Percentiles rank a stretch among this genome's conserved stretches.
Conservation (phyloP, 2,329 filamentous ascomycete genomes). For the Westerdykella ornata region DNA sequence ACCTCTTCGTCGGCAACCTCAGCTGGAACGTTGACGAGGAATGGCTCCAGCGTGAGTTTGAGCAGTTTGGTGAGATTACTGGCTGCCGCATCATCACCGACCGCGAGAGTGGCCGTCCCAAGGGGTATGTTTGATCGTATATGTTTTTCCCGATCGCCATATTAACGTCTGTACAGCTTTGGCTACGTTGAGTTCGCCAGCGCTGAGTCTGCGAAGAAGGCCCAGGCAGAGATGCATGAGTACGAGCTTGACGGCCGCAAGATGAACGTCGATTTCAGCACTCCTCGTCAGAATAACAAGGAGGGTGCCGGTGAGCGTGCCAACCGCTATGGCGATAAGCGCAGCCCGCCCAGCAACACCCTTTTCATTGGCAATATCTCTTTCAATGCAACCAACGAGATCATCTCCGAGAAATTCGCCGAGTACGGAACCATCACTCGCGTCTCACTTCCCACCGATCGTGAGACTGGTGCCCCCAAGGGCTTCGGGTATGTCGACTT, state of each 20-base stretch:
- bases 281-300: constrained; percentile 54
- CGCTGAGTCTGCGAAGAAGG: constrained; percentile 61
- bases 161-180: constrained; percentile 49
- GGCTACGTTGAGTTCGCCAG: constrained; percentile 84
- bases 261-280: constrained; percentile 74
- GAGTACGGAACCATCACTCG: constrained; percentile 65
- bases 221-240: constrained; percentile 68
- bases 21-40: constrained; percentile 88
- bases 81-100: constrained; percentile 78
- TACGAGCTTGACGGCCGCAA: constrained; percentile 65
- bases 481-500: constrained; percentile 91
- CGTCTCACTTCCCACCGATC: constrained; percentile 82
- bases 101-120: constrained; percentile 71
- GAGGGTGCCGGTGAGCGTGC: constrained; percentile 48
- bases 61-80: constrained; percentile 65
- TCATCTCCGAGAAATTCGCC: constrained; percentile 66
- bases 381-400: constrained; percentile 73
- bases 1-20: constrained; percentile 84
- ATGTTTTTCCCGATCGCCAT: constrained; percentile 1
- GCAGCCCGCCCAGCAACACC: constrained; percentile 75
- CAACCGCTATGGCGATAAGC: constrained; percentile 67
- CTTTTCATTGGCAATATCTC: constrained; percentile 88
- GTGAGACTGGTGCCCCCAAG: constrained; percentile 77
- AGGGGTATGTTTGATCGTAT: constrained; percentile 51
- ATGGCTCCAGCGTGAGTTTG: constrained; percentile 72